phyloP scores from a whole-genome alignment of 1,284 basidiomycete genomes.

The Ustilago sp. region DNA sequence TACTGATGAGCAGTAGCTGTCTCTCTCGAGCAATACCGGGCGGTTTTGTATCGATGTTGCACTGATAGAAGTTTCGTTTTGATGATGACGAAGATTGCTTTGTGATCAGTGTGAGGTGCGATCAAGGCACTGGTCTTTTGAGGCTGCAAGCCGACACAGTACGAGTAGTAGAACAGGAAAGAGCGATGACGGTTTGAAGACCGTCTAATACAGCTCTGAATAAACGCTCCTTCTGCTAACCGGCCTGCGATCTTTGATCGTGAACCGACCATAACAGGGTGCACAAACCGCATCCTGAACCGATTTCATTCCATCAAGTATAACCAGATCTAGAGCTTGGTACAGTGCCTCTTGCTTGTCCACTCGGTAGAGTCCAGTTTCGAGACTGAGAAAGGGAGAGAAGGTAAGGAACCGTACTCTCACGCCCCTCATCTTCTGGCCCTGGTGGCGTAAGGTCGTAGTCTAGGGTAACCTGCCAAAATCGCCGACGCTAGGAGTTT shows the following conservation, averaged over 20 bases:
- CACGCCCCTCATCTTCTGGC: background rate
- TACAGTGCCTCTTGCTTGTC: slow-evolving; percentile 28
- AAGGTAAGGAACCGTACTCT: slow-evolving; percentile 26
- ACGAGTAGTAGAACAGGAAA: background rate
- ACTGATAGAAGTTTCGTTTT: background rate
- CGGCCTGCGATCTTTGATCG: slow-evolving; percentile 19
- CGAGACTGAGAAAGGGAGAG: background rate
- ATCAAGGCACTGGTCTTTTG: background rate
- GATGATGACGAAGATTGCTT: background rate
- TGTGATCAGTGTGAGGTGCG: background rate
- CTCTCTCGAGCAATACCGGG: no score
- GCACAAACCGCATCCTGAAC: slow-evolving; percentile 24
- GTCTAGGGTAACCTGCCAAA: slow-evolving; percentile 19
- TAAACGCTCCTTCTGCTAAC: slow-evolving; percentile 15
- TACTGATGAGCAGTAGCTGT: slow-evolving; percentile 11
- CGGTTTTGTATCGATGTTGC: background rate
- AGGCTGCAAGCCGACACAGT: no score
- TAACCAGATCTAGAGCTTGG: slow-evolving; percentile 30
- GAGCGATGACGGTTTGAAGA: background rate
- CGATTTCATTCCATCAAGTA: slow-evolving; percentile 12
- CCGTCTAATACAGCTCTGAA: slow-evolving; percentile 3
- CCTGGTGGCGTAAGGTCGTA: slow-evolving; percentile 41
- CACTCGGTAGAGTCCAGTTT: slow-evolving; percentile 5
- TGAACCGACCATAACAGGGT: slow-evolving; percentile 18
- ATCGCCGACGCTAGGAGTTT: background rate